These are phyloP conservation scores for Chamaecrista fasciculata DNA, from an alignment of 306 rosid genomes.

Conservation along the genomic window DNA sequence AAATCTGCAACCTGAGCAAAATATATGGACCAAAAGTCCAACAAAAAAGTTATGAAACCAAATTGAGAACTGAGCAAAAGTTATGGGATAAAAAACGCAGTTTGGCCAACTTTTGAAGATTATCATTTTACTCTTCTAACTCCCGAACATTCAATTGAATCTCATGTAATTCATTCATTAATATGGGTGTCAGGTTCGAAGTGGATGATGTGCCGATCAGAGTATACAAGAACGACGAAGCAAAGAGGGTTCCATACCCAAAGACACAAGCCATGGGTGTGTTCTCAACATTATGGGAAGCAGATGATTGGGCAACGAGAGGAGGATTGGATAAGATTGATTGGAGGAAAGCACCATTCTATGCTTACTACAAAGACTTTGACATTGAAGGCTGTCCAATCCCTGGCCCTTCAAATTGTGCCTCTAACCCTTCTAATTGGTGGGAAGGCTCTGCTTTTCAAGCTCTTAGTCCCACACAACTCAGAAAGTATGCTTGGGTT, in stretches of 20 bases:
- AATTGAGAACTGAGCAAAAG: no score
- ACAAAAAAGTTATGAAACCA: no score
- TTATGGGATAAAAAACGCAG: no score
- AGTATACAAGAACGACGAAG: slow-evolving; percentile 84
- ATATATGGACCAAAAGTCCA: no score
- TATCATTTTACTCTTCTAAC: no score
- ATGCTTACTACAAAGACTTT: slow-evolving; percentile 76
- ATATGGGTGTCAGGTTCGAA: slow-evolving; percentile 72
- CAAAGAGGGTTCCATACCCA: slow-evolving; percentile 68
- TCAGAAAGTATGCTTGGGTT: slow-evolving; percentile 76
- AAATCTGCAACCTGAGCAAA: no score
- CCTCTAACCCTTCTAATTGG: slow-evolving; percentile 66
- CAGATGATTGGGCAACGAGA: slow-evolving; percentile 95
- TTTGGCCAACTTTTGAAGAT: no score
- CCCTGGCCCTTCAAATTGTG: slow-evolving; percentile 67
- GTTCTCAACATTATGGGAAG: slow-evolving; percentile 89
- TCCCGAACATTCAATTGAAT: no score
- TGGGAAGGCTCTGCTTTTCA: slow-evolving; percentile 75
- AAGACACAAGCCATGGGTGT: slow-evolving; percentile 78
- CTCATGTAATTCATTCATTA: no score
- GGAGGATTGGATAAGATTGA: slow-evolving; percentile 96
- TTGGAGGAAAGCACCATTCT: slow-evolving; percentile 90
- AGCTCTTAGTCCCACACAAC: slow-evolving; percentile 51
- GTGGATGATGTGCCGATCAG: slow-evolving; percentile 81
- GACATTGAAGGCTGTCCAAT: slow-evolving; percentile 84